Evolutionary conservation across 2,329 filamentous ascomycete genomes (phyloP).

Genomic region (Chrysosporium keratinophilum): DNA sequence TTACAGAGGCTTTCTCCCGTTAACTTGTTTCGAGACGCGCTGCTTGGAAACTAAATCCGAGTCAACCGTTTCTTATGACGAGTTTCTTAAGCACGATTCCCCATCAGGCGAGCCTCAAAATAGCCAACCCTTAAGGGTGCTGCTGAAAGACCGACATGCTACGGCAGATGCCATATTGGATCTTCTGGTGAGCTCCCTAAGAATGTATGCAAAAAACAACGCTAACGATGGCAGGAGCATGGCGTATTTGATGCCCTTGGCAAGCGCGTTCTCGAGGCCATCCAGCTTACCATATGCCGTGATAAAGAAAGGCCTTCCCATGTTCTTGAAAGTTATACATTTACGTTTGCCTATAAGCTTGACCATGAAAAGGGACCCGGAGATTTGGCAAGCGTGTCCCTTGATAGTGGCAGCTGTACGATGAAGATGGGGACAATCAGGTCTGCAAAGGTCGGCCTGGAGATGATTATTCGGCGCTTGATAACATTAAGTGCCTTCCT

Average conservation of each 20-base stretch:
- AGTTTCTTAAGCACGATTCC: slow-evolving; percentile 22
- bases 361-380: slow-evolving; percentile 24
- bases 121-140: slow-evolving; percentile 31
- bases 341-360: slow-evolving; percentile 38
- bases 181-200: slow-evolving; percentile 34
- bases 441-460: slow-evolving; percentile 34
- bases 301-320: slow-evolving; percentile 28
- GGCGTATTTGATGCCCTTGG: slow-evolving; percentile 40
- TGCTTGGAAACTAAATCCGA: slow-evolving; percentile 24
- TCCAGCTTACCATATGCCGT: slow-evolving; percentile 40
- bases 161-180: slow-evolving; percentile 38
- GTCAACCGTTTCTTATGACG: slow-evolving; percentile 22
- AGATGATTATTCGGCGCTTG: slow-evolving; percentile 35
- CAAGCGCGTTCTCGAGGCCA: slow-evolving; percentile 33
- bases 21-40: slow-evolving; percentile 28
- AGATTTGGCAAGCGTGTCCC: slow-evolving; percentile 23
- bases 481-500: slow-evolving; percentile 31
- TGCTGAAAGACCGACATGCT: slow-evolving; percentile 32
- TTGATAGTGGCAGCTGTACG: slow-evolving; percentile 23
- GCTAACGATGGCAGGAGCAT: slow-evolving; percentile 32
- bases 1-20: slow-evolving; percentile 28
- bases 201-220: not conserved
- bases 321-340: slow-evolving; percentile 43
- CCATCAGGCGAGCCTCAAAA: slow-evolving; percentile 15
- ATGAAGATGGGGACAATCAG: slow-evolving; percentile 30